A percentile compares a stretch with the other conserved stretches of the same genome.
These are phyloP conservation scores for Polygonum aviculare DNA, from an alignment of 148 eudicot species.

Conservation along the genomic window DNA sequence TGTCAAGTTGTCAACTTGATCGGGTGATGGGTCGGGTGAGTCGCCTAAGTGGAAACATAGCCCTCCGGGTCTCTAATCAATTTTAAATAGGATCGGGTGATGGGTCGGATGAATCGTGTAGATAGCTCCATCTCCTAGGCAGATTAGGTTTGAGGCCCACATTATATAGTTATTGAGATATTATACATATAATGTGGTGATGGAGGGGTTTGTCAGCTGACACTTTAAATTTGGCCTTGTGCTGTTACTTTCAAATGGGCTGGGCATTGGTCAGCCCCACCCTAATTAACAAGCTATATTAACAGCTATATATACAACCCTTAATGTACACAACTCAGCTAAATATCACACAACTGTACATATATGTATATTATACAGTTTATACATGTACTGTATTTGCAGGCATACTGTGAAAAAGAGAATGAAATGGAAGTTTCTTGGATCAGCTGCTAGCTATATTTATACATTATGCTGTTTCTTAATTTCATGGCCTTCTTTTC, in stretches of 20 bases:
- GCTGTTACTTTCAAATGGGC: conserved; percentile 5
- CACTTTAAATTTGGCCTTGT: not conserved
- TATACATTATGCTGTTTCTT: not conserved
- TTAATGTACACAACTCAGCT: not conserved
- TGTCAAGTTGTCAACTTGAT: no score
- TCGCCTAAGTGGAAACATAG: no score
- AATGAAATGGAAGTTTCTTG: conserved; percentile 1
- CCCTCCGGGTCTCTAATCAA: no score
- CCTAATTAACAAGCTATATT: not conserved
- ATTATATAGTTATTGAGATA: not conserved
- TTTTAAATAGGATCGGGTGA: not conserved
- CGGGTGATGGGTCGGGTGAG: no score
- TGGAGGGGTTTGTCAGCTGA: not conserved
- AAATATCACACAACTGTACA: not conserved
- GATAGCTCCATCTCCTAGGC: not conserved
- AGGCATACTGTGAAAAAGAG: not conserved
- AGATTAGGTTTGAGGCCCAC: not conserved
- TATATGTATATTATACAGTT: not conserved
- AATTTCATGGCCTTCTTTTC: not conserved
- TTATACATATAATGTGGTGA: not conserved
- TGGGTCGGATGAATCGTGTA: not conserved
- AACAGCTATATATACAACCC: conserved; percentile 3
- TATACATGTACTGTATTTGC: not conserved
- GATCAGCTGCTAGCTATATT: not conserved
- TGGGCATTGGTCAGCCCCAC: conserved; percentile 6